Base-by-base conservation (phyloP, 306 rosid genomes). In the Herpetospermum pedunculosum region DNA sequence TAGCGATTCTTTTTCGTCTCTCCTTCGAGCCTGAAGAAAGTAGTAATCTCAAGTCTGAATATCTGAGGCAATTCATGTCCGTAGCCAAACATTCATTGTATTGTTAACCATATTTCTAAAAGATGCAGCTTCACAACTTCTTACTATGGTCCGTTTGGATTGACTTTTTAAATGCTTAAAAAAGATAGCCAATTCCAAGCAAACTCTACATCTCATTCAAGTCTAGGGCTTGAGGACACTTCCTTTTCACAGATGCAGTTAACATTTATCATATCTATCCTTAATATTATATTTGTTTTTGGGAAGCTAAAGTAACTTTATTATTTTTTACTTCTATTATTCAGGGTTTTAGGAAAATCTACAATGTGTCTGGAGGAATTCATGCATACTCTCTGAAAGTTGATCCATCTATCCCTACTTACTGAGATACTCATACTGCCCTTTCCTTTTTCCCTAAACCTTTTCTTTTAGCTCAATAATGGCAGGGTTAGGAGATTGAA, bases 331-430 rank as follows among this genome's bases (percentile, higher is more conserved):
- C 26, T 32, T 55, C 25, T 77, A 70, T 76, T 38, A 75, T 78
- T 67, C 87, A 93, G 98, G 98, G 98, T 41, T 93, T 93, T 59
- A 84, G 76, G 87, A 90, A 79, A 84, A 82, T 93, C 37, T 93
- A 54, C 91, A 92, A 90, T 80, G 34, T 92, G 53, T 69, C 89
- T 12, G 97, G 98, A 4, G 98, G 98, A 76, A 90, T 93, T 75
- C 89, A 93, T 85, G 97, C 90, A 62, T 93, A 93, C 83, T 86
- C 97, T 43, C 76, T 44, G 25, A 82, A 85, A 80, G 91, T 79
- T 59, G 98, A 93, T 85, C 96, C 85, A 72, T 86, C 96, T 18
- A 77, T 93, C 77, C 97, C 97, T 21, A 93, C 96, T 21, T 90
- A 93, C 69, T 92, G 89, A 90, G 49, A 67, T 53, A 40, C 15